Evolutionary conservation across 1,284 basidiomycete genomes (phyloP).

Genomic region (Schizophyllum amplum): DNA sequence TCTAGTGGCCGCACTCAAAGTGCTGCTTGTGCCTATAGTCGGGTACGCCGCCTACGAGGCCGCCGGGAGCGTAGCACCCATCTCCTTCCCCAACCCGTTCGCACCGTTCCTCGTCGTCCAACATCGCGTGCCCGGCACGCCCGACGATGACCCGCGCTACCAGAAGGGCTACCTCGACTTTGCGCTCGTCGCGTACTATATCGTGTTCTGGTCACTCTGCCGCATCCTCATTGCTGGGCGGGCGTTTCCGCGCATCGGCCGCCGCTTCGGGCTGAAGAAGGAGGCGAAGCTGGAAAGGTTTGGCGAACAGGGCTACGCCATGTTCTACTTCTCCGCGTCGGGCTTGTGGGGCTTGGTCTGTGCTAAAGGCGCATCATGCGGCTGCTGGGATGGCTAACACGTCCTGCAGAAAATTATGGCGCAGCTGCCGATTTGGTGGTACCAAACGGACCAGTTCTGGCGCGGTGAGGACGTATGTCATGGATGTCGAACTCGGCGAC

Average conservation of each 20-base stretch:
- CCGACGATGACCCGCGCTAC: slow-evolving; percentile 54
- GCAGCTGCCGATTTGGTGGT: slow-evolving; percentile 87
- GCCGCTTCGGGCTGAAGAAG: slow-evolving; percentile 60
- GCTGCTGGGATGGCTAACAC: neutral
- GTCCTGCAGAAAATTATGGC: slow-evolving; percentile 71
- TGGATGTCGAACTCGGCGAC: slow-evolving; percentile 3
- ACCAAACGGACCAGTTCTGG: slow-evolving; percentile 78
- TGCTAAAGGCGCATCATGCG: slow-evolving; percentile 12
- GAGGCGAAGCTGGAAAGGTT: slow-evolving; percentile 73
- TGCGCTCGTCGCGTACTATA: slow-evolving; percentile 78
- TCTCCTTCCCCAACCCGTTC: slow-evolving; percentile 62
- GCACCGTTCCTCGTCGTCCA: slow-evolving; percentile 71
- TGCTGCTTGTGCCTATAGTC: slow-evolving; percentile 67
- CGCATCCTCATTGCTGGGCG: slow-evolving; percentile 74
- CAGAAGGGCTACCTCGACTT: slow-evolving; percentile 77
- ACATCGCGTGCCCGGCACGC: slow-evolving; percentile 49
- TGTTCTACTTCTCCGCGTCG: slow-evolving; percentile 72
- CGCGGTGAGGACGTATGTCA: slow-evolving; percentile 38
- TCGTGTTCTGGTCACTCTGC: slow-evolving; percentile 89
- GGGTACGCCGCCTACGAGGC: slow-evolving; percentile 70
- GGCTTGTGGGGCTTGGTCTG: slow-evolving; percentile 74
- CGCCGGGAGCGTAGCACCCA: neutral
- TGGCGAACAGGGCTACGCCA: slow-evolving; percentile 85
- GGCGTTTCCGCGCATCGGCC: slow-evolving; percentile 67
- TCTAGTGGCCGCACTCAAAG: slow-evolving; percentile 60